Base-by-base conservation (phyloP, 2,329 filamentous ascomycete genomes). In the Ilyonectria sp. region DNA sequence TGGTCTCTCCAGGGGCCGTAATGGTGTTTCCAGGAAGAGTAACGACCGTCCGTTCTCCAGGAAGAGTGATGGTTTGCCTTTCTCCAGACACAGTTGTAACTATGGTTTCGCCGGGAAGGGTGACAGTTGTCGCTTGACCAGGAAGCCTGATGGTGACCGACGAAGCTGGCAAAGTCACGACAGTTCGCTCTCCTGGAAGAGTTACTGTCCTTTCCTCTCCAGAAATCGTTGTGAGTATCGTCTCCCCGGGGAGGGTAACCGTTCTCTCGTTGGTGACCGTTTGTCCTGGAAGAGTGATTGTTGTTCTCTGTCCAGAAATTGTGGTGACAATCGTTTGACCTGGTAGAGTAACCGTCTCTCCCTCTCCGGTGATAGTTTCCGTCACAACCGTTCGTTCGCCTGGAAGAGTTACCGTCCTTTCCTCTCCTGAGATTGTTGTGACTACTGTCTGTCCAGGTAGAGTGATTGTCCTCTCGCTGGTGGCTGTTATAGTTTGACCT, bases 91-190 rank as follows among this genome's bases (percentile, higher is more conserved):
- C 21, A 2, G 66, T 69, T 23, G 61, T 31, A 11, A 65, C 63
- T 60, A 65, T 33, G 57, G 78, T 73, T 35, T 62, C 44, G 60
- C 75, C 67, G 71, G 75, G 75, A 29, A 72, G 69, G 21, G 76
- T 77, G 54, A 76, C 63, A n/a, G 77, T 79, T 1, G 50, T 61
- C 9, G 50, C 44, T 19, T 47, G 23, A 19, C 61, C 65, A 6
- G 67, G 65, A 26, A 60, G 8, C 6, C 61, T 68, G 10, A 68
- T 54, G 1, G 56, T 59, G 8, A 47, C 31, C 40, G 19, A 26
- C 57, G n/a, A 33, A 9, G 50, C 60, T 33, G 69, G 59, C 4
- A 73, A 57, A 35, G 74, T 76, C 10, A 73, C 65, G 37, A 75
- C 69, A 26, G 66, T 71, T n/a, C 64, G 60, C 40, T 75, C 71